Base-by-base conservation (phyloP, 1,139 yeast genomes). In the Scheffersomyces quercinus region DNA sequence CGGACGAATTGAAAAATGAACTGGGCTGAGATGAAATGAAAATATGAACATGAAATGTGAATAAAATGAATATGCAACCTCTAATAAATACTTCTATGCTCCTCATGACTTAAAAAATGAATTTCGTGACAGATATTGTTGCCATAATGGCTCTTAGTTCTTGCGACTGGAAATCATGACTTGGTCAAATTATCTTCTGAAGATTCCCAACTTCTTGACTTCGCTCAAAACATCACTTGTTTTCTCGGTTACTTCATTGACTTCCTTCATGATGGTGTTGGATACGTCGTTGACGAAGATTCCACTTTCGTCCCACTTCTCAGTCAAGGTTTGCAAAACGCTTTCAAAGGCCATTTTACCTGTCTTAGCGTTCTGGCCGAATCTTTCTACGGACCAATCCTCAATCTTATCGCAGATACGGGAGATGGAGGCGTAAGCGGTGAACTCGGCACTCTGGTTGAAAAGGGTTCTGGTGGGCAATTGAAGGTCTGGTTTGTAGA, bases 301-400 rank as follows among this genome's bases (percentile, higher is more conserved):
- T 5, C 76, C 81, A 8, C 70, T 64, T 47, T 72, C 74, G 29
- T 74, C 72, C 81, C 82, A 75, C 51, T 74, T 77, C 43, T 74
- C 70, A 41, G 75, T 70, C 41, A 85, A 75, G 29, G 75, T 65
- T 45, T 76, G 64, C 45, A 91, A 71, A 5, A 91, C 97, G 5
- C 81, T 67, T 53, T 91, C 98, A 59, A 93, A 91, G 0, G 97
- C 99, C 29, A 69, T 57, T 53, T 82, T 85, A 20, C 98, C 99
- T 51, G 80, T 80, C 42, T 68, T 68, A 6, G 98, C 97, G 64
- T 93, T 93, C 59, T 88, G 95, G 35, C 84, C 82, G 65, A 91
- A 93, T 60, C 97, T 74, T 56, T 87, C 89, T 3, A 89, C 85
- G 0, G 93, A 82, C 96, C 97, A 93, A 39, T 88, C 95, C 63